Evolutionary conservation across 371 early-diverging fungal species (phyloP).

Genomic region (Blastocladiella emersonii): DNA sequence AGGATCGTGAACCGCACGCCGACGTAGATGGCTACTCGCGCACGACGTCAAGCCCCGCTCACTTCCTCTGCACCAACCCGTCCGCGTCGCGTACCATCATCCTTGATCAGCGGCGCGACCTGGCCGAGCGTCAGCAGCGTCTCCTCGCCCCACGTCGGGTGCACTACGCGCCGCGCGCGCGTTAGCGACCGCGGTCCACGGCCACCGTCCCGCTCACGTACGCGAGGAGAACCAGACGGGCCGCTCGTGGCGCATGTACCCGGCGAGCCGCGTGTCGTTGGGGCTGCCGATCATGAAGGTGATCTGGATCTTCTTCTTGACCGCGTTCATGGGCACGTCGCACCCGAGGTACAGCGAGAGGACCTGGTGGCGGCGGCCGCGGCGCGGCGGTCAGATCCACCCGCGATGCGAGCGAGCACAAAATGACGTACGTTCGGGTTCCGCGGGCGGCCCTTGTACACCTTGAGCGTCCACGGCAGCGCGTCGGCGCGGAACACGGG

Average conservation of each 20-base stretch:
- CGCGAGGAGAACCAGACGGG: background rate
- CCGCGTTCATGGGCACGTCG: background rate
- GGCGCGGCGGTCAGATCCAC: no score
- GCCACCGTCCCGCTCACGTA: background rate
- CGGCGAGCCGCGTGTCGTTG: background rate
- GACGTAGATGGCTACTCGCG: no score
- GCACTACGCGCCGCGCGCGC: background rate
- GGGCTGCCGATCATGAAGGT: background rate
- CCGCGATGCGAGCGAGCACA: background rate
- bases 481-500: background rate
- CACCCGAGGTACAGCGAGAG: background rate
- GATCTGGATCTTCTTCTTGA: background rate
- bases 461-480: background rate
- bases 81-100: background rate
- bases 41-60: no score
- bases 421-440: background rate
- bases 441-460: constrained; percentile 1
- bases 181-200: background rate
- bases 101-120: background rate
- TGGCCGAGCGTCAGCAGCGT: background rate
- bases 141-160: constrained; percentile 3
- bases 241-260: background rate
- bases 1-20: no score
- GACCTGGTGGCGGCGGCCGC: background rate
- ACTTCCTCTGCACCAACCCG: no score